Percentiles rank a stretch among this genome's conserved stretches.
Conservation (phyloP, 768 basidiomycete species). For the Amylocystis lapponica region DNA sequence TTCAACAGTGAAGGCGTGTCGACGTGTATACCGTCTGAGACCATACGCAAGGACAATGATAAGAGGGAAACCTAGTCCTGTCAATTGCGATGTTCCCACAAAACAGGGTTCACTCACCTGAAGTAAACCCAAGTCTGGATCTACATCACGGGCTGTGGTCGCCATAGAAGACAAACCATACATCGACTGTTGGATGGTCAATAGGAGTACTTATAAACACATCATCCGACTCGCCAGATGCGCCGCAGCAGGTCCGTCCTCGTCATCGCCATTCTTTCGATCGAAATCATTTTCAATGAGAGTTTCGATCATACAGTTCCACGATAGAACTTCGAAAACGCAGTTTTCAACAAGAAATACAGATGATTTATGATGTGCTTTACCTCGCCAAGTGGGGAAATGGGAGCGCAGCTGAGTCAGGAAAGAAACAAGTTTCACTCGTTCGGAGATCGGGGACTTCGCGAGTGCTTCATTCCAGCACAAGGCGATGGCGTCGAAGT, state of each 20-base stretch:
- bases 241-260: constrained; percentile 33
- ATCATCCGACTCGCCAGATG: constrained; percentile 32
- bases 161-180: constrained; percentile 36
- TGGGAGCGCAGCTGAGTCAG: constrained; percentile 62
- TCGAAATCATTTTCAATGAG: constrained; percentile 51
- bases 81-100: background rate
- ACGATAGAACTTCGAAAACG: constrained; percentile 47
- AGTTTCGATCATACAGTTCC: constrained; percentile 55
- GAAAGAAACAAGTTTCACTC: constrained; percentile 54
- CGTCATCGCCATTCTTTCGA: constrained; percentile 31
- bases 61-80: constrained; percentile 48
- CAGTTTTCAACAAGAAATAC: background rate
- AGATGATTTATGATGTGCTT: background rate
- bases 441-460: constrained; percentile 51
- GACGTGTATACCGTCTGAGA: constrained; percentile 55
- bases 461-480: constrained; percentile 64
- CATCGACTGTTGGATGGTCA: constrained; percentile 31
- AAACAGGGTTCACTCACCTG: too few species aligned
- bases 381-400: constrained; percentile 65
- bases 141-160: constrained; percentile 20
- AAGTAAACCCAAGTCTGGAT: constrained; percentile 43
- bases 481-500: constrained; percentile 55
- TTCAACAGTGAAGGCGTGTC: constrained; percentile 49
- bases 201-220: background rate
- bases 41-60: constrained; percentile 57